phyloP scores from a whole-genome alignment of 768 basidiomycete species.

The Ramaria sp. region DNA sequence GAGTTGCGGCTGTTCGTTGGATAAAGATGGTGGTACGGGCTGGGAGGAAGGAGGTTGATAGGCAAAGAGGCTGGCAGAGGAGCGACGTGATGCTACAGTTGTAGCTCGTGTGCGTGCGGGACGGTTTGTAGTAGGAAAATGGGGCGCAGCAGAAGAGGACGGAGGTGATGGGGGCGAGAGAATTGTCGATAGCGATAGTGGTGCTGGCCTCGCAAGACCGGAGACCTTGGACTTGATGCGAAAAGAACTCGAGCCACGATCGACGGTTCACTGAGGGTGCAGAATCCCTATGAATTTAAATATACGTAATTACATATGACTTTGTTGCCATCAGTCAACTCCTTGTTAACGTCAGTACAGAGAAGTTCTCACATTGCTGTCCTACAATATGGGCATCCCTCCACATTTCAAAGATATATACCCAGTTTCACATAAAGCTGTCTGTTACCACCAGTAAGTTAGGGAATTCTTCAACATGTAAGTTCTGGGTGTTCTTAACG shows the following conservation, averaged over 20 bases:
- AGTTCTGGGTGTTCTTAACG: too few relatives aligned
- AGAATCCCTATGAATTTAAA: neutral
- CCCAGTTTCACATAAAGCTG: too few relatives aligned
- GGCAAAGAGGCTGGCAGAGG: slow-evolving; percentile 49
- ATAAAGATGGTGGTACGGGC: neutral
- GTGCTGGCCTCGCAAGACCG: slow-evolving; percentile 33
- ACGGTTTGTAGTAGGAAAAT: neutral
- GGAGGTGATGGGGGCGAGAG: slow-evolving; percentile 17
- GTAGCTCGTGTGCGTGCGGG: slow-evolving; percentile 14
- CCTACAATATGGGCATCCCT: too few relatives aligned
- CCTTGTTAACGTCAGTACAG: too few relatives aligned
- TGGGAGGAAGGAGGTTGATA: neutral
- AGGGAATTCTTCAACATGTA: too few relatives aligned
- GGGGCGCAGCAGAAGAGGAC: neutral
- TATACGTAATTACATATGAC: too few relatives aligned
- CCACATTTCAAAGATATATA: too few relatives aligned
- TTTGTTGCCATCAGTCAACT: too few relatives aligned
- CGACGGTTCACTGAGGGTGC: neutral
- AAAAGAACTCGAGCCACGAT: slow-evolving; percentile 9
- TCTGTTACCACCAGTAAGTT: too few relatives aligned
- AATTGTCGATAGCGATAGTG: slow-evolving; percentile 26
- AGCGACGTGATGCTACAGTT: slow-evolving; percentile 34
- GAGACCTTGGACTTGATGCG: slow-evolving; percentile 57
- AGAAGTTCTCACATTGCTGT: too few relatives aligned
- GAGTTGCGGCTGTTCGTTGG: neutral